Conservation (phyloP, 2,329 filamentous ascomycete genomes). For the Leptographium wingfieldii region DNA sequence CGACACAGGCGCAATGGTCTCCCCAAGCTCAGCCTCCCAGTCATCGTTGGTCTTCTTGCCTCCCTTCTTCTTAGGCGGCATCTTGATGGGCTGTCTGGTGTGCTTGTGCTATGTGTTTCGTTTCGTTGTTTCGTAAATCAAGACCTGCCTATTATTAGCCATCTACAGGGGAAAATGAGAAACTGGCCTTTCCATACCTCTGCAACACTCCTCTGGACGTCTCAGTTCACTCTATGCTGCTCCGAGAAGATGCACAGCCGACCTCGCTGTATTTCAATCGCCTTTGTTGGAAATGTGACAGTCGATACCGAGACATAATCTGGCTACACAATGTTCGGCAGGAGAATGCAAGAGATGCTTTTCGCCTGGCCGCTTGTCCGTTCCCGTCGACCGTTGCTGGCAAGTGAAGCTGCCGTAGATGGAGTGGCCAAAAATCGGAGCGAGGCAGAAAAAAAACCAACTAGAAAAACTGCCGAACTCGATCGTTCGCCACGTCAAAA, state of each 20-base stretch:
- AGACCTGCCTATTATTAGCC: neutral
- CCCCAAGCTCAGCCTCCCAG: slow-evolving; percentile 89
- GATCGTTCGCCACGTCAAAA: neutral
- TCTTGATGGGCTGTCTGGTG: slow-evolving; percentile 28
- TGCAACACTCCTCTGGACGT: neutral
- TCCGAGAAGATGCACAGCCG: neutral
- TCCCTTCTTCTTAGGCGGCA: slow-evolving; percentile 88
- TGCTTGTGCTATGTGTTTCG: neutral
- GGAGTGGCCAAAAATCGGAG: neutral
- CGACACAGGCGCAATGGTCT: slow-evolving; percentile 52
- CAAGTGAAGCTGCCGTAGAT: neutral
- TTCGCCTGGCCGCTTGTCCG: neutral
- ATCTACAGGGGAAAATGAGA: no score
- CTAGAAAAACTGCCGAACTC: neutral
- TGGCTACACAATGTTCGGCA: neutral
- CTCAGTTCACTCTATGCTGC: slow-evolving; percentile 2
- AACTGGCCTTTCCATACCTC: neutral
- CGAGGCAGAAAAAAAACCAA: neutral
- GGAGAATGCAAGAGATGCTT: neutral
- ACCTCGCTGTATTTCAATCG: slow-evolving; percentile 4
- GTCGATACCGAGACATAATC: slow-evolving; percentile 10
- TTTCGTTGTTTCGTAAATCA: neutral
- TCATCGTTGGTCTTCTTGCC: slow-evolving; percentile 76
- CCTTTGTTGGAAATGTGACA: slow-evolving; percentile 1
- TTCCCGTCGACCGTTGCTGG: neutral